Evolutionary conservation across 176 grass and related monocot genomes (phyloP), one percentile per base, ranked within the genome.

Genomic region (Areca catechu): DNA sequence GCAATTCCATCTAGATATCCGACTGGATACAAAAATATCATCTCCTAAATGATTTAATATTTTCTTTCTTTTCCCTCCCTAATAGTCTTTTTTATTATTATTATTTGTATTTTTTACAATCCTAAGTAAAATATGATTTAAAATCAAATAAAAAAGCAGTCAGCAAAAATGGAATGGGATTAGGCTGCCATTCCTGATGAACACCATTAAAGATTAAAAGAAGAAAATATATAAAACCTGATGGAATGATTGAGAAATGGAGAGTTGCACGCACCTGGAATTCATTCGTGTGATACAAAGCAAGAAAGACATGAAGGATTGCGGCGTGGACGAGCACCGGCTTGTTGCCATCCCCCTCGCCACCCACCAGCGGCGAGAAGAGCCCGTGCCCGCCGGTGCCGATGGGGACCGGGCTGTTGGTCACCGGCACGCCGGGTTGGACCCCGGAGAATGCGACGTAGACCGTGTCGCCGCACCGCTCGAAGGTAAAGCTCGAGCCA

Each of bases 291-390:
- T 58, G 49, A 54, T 70, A 73, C 59, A 93, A 54, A 47, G 54
- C 76, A 50, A 86, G 43, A 69, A 89, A 99, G 30, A 68, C 48
- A 49, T 73, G 73, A 48, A 99, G 62, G 28, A 81, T 79, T 21
- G 84, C 77, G 34, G 88, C 76, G 61, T 93, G 88, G 61, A 93
- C 78, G 67, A 80, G 74, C 20, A 98, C 76, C 63, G 61, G 75
- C 59, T 80, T 80, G 53, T 52, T 69, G 19, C 79, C 91, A 43
- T 43, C 34, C 9, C 67, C 82, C 27, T 57, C 69, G 48, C 48
- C 70, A 17, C 50, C 24, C 16, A 72, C 70, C 48, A 99, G 77
- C 71, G 74, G 75, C 17, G 76, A 71, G 49, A 99, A 99, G 67
- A 85, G 43, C 78, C 56, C 60, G n/a, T 51, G 62, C 3, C 43